A percentile compares a stretch with the other conserved stretches of the same genome.
phyloP scores from a whole-genome alignment of 2,329 filamentous ascomycete genomes.

The Xylariales sp. region DNA sequence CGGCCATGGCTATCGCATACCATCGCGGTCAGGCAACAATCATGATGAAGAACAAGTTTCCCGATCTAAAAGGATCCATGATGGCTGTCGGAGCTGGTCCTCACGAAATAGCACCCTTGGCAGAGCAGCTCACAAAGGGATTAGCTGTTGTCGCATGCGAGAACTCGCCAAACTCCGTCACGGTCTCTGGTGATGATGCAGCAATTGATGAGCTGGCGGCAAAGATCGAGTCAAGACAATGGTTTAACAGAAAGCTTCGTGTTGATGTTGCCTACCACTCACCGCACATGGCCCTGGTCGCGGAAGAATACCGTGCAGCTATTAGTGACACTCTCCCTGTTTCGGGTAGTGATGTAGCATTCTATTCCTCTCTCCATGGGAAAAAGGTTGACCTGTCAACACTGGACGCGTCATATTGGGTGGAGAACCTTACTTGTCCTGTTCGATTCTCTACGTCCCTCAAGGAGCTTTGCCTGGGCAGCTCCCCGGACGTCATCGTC shows the following conservation, averaged over 20 bases:
- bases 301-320: slow-evolving; percentile 16
- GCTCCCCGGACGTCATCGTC: slow-evolving; percentile 16
- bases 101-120: slow-evolving; percentile 27
- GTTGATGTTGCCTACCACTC: slow-evolving; percentile 21
- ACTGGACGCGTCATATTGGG: slow-evolving; percentile 20
- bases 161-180: slow-evolving; percentile 19
- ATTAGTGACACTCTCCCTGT: slow-evolving; percentile 4
- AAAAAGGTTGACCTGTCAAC: slow-evolving; percentile 13
- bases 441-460: slow-evolving; percentile 17
- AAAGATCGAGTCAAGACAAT: slow-evolving; percentile 14
- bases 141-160: slow-evolving; percentile 22
- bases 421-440: slow-evolving; percentile 19
- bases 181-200: slow-evolving; percentile 16
- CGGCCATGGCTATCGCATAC: slow-evolving; percentile 20
- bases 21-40: slow-evolving; percentile 37
- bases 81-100: slow-evolving; percentile 46
- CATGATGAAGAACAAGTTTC: slow-evolving; percentile 31
- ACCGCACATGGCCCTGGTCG: slow-evolving; percentile 20
- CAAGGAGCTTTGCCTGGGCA: slow-evolving; percentile 13
- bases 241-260: slow-evolving; percentile 21
- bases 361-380: slow-evolving; percentile 19
- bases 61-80: slow-evolving; percentile 42
- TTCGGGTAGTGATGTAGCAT: slow-evolving; percentile 9
- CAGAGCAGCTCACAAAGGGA: slow-evolving; percentile 19
- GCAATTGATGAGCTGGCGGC: slow-evolving; percentile 18